A percentile compares a stretch with the other conserved stretches of the same genome.
Conservation (phyloP, 1,284 basidiomycete genomes). For the Vanrija sp. region DNA sequence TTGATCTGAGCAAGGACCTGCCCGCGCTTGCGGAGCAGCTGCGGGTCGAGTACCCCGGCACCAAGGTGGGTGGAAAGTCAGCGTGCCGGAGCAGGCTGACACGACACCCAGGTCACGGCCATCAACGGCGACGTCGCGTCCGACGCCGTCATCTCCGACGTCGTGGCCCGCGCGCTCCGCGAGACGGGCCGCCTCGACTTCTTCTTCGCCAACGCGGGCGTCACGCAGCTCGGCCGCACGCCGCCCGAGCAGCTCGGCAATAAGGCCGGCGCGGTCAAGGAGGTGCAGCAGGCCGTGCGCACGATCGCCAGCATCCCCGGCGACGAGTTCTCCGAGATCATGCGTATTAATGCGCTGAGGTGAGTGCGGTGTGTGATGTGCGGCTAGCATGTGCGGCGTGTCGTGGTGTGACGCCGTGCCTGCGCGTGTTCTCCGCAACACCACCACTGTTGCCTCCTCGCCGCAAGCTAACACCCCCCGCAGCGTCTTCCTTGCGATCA, state of each 20-base stretch:
- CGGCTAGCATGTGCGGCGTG: too few species aligned
- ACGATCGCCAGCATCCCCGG: conserved; percentile 23
- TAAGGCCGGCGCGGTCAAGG: conserved; percentile 1
- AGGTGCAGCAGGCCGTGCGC: not conserved
- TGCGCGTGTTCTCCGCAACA: too few species aligned
- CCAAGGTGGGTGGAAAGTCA: conserved; percentile 69
- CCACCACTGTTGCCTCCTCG: too few species aligned
- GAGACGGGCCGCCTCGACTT: conserved; percentile 85
- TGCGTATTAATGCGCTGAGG: conserved; percentile 73
- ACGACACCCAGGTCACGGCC: conserved; percentile 22
- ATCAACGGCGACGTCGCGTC: conserved; percentile 78
- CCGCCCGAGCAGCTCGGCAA: conserved; percentile 1
- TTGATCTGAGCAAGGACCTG: conserved; percentile 71
- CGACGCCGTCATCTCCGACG: conserved; percentile 62
- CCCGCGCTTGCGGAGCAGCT: conserved; percentile 68
- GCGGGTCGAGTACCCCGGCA: conserved; percentile 65
- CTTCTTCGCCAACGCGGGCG: conserved; percentile 84
- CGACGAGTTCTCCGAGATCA: conserved; percentile 67
- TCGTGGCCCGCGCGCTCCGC: conserved; percentile 67
- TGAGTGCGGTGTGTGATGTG: conserved; percentile 53
- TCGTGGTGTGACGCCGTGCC: too few species aligned
- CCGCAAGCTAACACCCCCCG: not conserved
- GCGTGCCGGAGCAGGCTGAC: not conserved
- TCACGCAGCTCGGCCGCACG: conserved; percentile 11
- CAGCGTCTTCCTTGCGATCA: conserved; percentile 86